phyloP scores from a whole-genome alignment of 768 basidiomycete species.

The Tricholoma hemisulphureum region DNA sequence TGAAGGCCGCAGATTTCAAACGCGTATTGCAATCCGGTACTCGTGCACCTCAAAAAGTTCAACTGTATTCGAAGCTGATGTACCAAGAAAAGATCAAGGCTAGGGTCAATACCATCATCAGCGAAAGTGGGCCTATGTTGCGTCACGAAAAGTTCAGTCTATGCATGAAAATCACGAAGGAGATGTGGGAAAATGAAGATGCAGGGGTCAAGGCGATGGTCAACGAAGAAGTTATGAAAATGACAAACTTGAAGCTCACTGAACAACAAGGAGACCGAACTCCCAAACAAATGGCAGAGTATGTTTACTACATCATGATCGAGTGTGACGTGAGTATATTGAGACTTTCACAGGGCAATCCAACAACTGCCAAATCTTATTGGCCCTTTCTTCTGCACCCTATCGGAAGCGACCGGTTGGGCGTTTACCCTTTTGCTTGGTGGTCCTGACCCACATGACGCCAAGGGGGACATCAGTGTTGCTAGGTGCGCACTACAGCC shows the following conservation, averaged over 20 bases:
- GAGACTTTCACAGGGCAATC: neutral
- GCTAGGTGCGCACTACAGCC: constrained; percentile 4
- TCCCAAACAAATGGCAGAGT: neutral
- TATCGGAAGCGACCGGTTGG: neutral
- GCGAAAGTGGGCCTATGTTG: too few species aligned
- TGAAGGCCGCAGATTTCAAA: neutral
- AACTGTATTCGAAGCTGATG: too few species aligned
- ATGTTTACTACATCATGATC: neutral
- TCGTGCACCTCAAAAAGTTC: too few species aligned
- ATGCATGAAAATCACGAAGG: neutral
- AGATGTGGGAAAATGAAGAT: constrained; percentile 5
- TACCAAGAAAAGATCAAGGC: too few species aligned
- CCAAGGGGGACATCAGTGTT: constrained; percentile 1
- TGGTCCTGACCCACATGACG: neutral
- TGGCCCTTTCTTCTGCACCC: neutral
- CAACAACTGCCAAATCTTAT: neutral
- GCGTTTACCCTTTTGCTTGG: neutral
- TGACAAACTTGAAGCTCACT: neutral
- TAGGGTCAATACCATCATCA: too few species aligned
- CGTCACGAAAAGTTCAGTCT: neutral
- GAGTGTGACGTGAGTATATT: neutral
- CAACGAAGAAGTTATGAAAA: neutral
- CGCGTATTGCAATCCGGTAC: neutral
- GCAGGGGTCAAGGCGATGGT: neutral
- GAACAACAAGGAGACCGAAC: neutral